phyloP scores from a whole-genome alignment of 352 stramenopile species.

The Pythium aphanidermatum region DNA sequence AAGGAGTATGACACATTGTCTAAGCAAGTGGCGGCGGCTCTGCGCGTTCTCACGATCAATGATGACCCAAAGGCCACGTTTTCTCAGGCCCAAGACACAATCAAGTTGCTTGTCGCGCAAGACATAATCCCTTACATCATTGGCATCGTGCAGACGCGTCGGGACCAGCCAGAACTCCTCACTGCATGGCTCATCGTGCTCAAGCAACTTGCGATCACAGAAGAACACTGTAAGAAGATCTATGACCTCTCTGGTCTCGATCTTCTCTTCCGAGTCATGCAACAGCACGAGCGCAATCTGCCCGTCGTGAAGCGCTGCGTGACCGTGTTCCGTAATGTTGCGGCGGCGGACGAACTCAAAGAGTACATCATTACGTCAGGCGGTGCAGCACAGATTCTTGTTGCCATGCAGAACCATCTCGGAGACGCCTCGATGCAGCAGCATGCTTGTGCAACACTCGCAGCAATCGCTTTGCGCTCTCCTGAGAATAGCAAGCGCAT shows the following conservation, averaged over 20 bases:
- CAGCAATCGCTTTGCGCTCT: slow-evolving; percentile 58
- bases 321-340: slow-evolving; percentile 66
- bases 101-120: slow-evolving; percentile 51
- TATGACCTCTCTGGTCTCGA: slow-evolving; percentile 48
- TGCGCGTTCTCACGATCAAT: slow-evolving; percentile 64
- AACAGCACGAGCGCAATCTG: slow-evolving; percentile 38
- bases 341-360: slow-evolving; percentile 69
- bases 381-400: slow-evolving; percentile 40
- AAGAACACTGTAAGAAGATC: slow-evolving; percentile 72
- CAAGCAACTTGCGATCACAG: slow-evolving; percentile 71
- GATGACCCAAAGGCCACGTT: slow-evolving; percentile 61
- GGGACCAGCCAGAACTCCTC: slow-evolving; percentile 37
- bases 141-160: slow-evolving; percentile 23
- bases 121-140: slow-evolving; percentile 49
- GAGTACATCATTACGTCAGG: slow-evolving; percentile 48
- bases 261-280: slow-evolving; percentile 50
- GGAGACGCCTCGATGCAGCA: slow-evolving; percentile 53
- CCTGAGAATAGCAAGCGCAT: slow-evolving; percentile 53
- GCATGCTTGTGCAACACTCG: slow-evolving; percentile 67
- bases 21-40: slow-evolving; percentile 39
- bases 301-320: slow-evolving; percentile 57
- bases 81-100: slow-evolving; percentile 61
- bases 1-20: slow-evolving; percentile 30
- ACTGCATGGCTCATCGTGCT: slow-evolving; percentile 58
- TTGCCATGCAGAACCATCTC: slow-evolving; percentile 49